phyloP scores from a whole-genome alignment of 257 asterid genomes.

The Primulina tabacum region DNA sequence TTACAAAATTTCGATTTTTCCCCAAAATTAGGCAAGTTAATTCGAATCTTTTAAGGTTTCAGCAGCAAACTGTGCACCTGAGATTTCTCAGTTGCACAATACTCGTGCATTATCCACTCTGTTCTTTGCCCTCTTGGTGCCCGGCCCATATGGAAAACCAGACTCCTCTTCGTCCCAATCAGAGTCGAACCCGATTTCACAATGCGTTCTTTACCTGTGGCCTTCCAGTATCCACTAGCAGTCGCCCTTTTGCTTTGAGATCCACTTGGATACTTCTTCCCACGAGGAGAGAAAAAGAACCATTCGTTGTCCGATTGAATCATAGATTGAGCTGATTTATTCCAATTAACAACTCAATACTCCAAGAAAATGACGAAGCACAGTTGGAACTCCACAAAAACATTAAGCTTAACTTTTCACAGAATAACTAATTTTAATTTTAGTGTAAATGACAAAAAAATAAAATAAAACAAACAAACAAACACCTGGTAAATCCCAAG shows the following conservation, averaged over 20 bases:
- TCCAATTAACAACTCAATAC: slow-evolving; percentile 23
- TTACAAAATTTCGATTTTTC: neutral
- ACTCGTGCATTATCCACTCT: slow-evolving; percentile 97
- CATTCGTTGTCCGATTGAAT: slow-evolving; percentile 77
- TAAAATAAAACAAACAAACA: no score
- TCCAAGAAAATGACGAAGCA: neutral
- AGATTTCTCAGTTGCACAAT: slow-evolving; percentile 50
- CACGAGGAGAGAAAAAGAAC: slow-evolving; percentile 88
- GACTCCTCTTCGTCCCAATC: slow-evolving; percentile 79
- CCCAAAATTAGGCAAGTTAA: neutral
- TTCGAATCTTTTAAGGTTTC: neutral
- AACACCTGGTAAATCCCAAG: slow-evolving; percentile 94
- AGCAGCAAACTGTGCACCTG: slow-evolving; percentile 35
- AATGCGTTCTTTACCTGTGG: slow-evolving; percentile 76
- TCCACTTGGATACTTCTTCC: slow-evolving; percentile 85
- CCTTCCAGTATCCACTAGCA: slow-evolving; percentile 80
- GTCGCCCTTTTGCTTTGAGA: slow-evolving; percentile 88
- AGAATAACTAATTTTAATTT: no score
- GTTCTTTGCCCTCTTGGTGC: slow-evolving; percentile 89
- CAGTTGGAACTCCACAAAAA: neutral
- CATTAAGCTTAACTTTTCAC: neutral
- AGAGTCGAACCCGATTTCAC: slow-evolving; percentile 61
- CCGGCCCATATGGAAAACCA: slow-evolving; percentile 85
- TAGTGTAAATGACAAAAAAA: no score
- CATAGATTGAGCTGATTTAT: slow-evolving; percentile 48